phyloP scores from a whole-genome alignment of 2,329 filamentous ascomycete genomes.

The Fusarium tanahbumbuense region DNA sequence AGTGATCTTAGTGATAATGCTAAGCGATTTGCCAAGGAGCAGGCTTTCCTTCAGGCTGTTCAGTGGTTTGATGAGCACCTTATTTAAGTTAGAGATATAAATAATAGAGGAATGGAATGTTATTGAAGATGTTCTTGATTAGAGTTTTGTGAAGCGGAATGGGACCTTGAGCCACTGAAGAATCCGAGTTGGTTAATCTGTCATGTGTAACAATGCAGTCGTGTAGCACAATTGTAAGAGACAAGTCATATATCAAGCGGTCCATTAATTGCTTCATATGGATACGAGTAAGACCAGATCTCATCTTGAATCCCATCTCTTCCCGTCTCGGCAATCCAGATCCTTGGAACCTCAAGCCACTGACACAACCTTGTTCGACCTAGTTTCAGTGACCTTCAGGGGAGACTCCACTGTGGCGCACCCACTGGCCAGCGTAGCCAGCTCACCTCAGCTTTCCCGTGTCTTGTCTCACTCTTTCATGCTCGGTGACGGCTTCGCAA shows the following conservation, averaged over 20 bases:
- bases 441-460: conserved; percentile 5
- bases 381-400: conserved; percentile 38
- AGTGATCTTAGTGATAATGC: conserved; percentile 64
- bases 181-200: not conserved
- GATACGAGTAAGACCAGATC: conserved; percentile 11
- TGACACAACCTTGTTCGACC: conserved; percentile 19
- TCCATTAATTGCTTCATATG: not conserved
- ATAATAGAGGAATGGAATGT: not conserved
- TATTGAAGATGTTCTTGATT: not conserved
- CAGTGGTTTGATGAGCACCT: conserved; percentile 75
- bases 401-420: conserved; percentile 37
- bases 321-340: conserved; percentile 27
- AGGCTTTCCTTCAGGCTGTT: conserved; percentile 80
- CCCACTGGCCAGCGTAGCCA: conserved; percentile 5
- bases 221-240: too few relatives aligned
- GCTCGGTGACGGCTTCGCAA: conserved; percentile 1
- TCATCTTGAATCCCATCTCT: conserved; percentile 10
- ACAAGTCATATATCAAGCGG: not conserved
- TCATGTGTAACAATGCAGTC: not conserved
- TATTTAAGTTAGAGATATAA: conserved; percentile 2
- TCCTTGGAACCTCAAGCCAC: conserved; percentile 32
- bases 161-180: not conserved
- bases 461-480: conserved; percentile 1
- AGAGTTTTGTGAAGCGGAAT: conserved; percentile 21
- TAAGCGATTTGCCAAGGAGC: conserved; percentile 79